These are phyloP conservation scores for Fusarium nisikadoi DNA, from an alignment of 2,329 filamentous ascomycete species.

Conservation along the genomic window DNA sequence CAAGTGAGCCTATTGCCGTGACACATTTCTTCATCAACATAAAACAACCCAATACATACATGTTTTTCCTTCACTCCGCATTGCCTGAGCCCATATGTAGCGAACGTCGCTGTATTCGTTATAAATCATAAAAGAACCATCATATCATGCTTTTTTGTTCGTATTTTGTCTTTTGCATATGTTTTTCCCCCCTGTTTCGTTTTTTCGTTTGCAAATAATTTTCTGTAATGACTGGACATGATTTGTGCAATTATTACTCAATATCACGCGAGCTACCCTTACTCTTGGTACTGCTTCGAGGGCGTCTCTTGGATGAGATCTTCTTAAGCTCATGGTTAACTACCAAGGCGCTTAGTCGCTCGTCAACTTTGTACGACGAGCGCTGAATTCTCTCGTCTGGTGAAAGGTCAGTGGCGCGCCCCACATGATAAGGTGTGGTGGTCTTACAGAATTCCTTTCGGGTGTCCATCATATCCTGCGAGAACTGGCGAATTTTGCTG, in stretches of 20 bases:
- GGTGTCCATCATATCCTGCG: slow-evolving; percentile 48
- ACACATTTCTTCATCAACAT: slow-evolving; percentile 30
- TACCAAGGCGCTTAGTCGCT: slow-evolving; percentile 49
- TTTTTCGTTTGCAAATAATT: slow-evolving; percentile 13
- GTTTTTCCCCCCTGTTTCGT: slow-evolving; percentile 19
- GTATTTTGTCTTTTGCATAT: slow-evolving; percentile 16
- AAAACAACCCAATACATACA: slow-evolving; percentile 22
- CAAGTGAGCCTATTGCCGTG: slow-evolving; percentile 42
- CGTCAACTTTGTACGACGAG: slow-evolving; percentile 48
- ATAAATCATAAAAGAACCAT: slow-evolving; percentile 24
- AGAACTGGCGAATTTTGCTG: slow-evolving; percentile 44
- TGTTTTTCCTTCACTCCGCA: slow-evolving; percentile 18
- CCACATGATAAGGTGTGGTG: not conserved
- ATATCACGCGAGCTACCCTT: slow-evolving; percentile 44
- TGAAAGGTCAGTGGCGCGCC: slow-evolving; percentile 29
- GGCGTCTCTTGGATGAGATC: slow-evolving; percentile 49
- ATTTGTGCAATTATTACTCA: slow-evolving; percentile 22
- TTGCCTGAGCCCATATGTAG: slow-evolving; percentile 11
- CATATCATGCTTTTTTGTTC: slow-evolving; percentile 18
- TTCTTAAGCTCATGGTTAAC: slow-evolving; percentile 55
- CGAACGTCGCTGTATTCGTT: slow-evolving; percentile 36
- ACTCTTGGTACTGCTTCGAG: slow-evolving; percentile 43
- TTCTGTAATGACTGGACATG: slow-evolving; percentile 36
- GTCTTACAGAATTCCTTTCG: slow-evolving; percentile 52
- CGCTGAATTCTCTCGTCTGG: slow-evolving; percentile 49